These are phyloP conservation scores for Halophytophthora batemanensis DNA, from an alignment of 352 stramenopile genomes.

Conservation along the genomic window DNA sequence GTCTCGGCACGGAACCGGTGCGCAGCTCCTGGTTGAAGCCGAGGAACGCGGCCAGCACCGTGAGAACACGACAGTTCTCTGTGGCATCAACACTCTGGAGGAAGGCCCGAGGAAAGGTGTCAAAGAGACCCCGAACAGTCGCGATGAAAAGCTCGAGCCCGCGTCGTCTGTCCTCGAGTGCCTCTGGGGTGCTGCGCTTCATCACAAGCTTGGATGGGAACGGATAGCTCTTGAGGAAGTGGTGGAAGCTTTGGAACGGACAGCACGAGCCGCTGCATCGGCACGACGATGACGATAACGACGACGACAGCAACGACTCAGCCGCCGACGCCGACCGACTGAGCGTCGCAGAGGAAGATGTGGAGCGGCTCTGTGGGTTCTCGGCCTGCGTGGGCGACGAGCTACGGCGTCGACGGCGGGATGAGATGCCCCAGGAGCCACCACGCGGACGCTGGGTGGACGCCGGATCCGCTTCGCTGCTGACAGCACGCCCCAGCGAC, in stretches of 20 bases:
- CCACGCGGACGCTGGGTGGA: not conserved
- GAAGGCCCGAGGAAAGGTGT: constrained; percentile 43
- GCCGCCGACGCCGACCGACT: not conserved
- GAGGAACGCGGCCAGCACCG: constrained; percentile 39
- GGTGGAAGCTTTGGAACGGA: constrained; percentile 45
- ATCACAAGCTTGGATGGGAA: constrained; percentile 57
- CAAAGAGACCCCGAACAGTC: constrained; percentile 44
- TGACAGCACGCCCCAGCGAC: constrained; percentile 16
- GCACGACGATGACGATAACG: constrained; percentile 19
- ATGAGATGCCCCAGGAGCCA: not conserved
- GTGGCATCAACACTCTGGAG: constrained; percentile 36
- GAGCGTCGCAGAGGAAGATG: no score
- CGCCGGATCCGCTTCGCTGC: not conserved
- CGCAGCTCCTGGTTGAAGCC: constrained; percentile 34
- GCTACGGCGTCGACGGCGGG: no score
- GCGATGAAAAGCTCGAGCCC: constrained; percentile 54
- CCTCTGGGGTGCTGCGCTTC: constrained; percentile 30
- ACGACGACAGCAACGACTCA: no score
- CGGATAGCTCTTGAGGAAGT: constrained; percentile 43
- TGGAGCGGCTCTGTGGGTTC: no score
- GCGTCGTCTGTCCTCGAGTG: constrained; percentile 37
- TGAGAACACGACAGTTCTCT: constrained; percentile 45
- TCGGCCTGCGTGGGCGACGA: no score
- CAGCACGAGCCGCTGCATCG: constrained; percentile 49
- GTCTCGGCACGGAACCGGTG: constrained; percentile 7